Evolutionary conservation across 805 yeast genomes (phyloP), one percentile per base, ranked within the genome.

Genomic region (Saturnispora serradocipensis): DNA sequence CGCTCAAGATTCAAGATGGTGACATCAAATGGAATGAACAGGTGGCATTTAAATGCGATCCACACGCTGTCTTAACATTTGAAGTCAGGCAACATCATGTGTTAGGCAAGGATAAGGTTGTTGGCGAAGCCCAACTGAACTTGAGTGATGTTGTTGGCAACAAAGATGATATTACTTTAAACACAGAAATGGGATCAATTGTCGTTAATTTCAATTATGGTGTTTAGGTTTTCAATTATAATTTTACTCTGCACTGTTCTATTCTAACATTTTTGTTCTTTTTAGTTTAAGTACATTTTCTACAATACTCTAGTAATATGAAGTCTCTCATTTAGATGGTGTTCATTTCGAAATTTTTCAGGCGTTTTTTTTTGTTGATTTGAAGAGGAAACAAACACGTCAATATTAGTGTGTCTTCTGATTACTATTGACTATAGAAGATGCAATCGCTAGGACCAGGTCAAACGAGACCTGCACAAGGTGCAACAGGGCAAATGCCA

Each of bases 1-100:
- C 20, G 63, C 69, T 50, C 86, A 86, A 59, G 67, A 76, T 13
- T 64, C 67, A 44, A 67, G 69, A 8, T 13, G 83, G 81, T 1
- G 51, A 60, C 1, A 70, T 72, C 46, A 69, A 65, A 51, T 82
- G 84, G 80, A 74, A 80, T 53, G 96, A 88, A 61, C 71, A 81
- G 20, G 72, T 76, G 54, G 73, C 82, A 4, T 86, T 90, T 71
- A 81, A 77, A 60, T 82, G 91, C 5, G 72, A 83, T 4, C 67
- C 81, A 4, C 83, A 77, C 10, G 82, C 83, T 3, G 74, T 71
- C 50, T 60, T 90, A 42, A 69, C 78, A 3, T 78, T 91, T 60
- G 72, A 74, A 40, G 78, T 87, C 27, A 72, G 79, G 42, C 80
- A 82, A 34, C 85, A 79, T 61, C 93, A 86, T 63, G 76, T 80